phyloP scores from a whole-genome alignment of 768 basidiomycete genomes.

The Melanogaster broomeanus region DNA sequence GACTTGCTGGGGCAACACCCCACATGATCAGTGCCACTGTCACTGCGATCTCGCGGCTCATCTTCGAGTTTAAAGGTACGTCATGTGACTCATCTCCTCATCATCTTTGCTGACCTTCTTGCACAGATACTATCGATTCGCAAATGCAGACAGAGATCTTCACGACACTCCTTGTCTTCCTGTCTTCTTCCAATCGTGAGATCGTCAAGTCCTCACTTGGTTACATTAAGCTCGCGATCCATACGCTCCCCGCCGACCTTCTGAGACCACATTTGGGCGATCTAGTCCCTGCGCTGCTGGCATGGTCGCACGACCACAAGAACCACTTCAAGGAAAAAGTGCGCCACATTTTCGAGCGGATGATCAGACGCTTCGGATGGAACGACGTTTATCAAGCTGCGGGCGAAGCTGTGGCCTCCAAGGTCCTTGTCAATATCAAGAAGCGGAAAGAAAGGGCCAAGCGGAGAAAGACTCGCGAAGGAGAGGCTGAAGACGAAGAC shows the following conservation, averaged over 20 bases:
- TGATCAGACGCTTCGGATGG: constrained; percentile 89
- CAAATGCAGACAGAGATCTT: constrained; percentile 84
- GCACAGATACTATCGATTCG: constrained; percentile 62
- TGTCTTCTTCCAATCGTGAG: constrained; percentile 93
- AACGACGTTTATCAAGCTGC: constrained; percentile 77
- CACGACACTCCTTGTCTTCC: constrained; percentile 84
- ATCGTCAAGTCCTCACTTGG: constrained; percentile 97
- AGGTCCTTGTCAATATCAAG: constrained; percentile 91
- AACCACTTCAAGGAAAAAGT: constrained; percentile 99
- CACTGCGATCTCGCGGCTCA: constrained; percentile 87
- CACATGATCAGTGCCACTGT: constrained; percentile 99
- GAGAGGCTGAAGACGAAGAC: constrained; percentile 60
- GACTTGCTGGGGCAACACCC: constrained; percentile 87
- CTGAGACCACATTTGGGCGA: constrained; percentile 75
- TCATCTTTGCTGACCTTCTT: neutral
- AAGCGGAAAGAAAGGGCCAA: constrained; percentile 94
- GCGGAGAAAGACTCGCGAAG: constrained; percentile 71
- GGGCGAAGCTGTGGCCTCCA: constrained; percentile 78
- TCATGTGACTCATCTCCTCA: neutral
- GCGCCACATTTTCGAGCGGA: constrained; percentile 94
- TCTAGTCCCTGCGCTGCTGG: constrained; percentile 82
- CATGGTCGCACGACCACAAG: constrained; percentile 97
- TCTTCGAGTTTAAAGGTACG: constrained; percentile 94
- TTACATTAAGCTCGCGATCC: constrained; percentile 90
- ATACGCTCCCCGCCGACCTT: constrained; percentile 72